Evolutionary conservation across 2,329 filamentous ascomycete species (phyloP).

Genomic region (Cercospora nicotianae): DNA sequence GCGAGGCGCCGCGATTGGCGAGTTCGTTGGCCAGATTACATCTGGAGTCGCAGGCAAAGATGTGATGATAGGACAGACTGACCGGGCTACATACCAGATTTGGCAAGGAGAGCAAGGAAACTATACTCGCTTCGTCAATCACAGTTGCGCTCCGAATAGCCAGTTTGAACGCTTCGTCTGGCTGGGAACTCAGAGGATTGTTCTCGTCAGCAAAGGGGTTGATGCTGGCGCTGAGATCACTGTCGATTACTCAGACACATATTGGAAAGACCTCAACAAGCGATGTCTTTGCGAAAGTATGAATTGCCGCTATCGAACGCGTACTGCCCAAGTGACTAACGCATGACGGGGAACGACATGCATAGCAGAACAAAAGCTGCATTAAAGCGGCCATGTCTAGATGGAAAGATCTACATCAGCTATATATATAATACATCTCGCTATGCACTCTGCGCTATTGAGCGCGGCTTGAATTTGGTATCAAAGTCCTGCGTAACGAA

Average conservation of each 20-base stretch:
- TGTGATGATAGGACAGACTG: slow-evolving; percentile 51
- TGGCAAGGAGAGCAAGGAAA: slow-evolving; percentile 59
- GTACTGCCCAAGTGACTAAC: slow-evolving; percentile 13
- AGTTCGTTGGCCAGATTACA: slow-evolving; percentile 58
- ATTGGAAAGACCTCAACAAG: slow-evolving; percentile 58
- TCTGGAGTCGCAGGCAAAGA: slow-evolving; percentile 54
- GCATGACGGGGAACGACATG: neutral
- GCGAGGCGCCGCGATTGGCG: slow-evolving; percentile 54
- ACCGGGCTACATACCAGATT: slow-evolving; percentile 56
- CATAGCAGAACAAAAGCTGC: neutral
- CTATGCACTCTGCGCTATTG: slow-evolving; percentile 6
- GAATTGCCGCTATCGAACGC: slow-evolving; percentile 51
- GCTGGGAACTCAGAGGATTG: slow-evolving; percentile 56
- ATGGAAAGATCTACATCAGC: slow-evolving; percentile 4
- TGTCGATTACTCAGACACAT: slow-evolving; percentile 59
- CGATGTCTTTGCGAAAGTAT: slow-evolving; percentile 56
- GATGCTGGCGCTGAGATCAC: slow-evolving; percentile 56
- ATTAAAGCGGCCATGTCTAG: neutral
- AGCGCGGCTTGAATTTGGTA: slow-evolving; percentile 43
- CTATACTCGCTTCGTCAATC: slow-evolving; percentile 60
- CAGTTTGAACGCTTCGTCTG: slow-evolving; percentile 60
- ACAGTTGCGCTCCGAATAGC: slow-evolving; percentile 59
- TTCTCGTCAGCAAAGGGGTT: slow-evolving; percentile 58
- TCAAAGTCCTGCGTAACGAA: slow-evolving; percentile 53
- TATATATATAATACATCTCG: slow-evolving; percentile 7